A percentile compares a stretch with the other conserved stretches of the same genome.
phyloP scores from a whole-genome alignment of 805 yeast species.

The Brettanomyces naardenensis region DNA sequence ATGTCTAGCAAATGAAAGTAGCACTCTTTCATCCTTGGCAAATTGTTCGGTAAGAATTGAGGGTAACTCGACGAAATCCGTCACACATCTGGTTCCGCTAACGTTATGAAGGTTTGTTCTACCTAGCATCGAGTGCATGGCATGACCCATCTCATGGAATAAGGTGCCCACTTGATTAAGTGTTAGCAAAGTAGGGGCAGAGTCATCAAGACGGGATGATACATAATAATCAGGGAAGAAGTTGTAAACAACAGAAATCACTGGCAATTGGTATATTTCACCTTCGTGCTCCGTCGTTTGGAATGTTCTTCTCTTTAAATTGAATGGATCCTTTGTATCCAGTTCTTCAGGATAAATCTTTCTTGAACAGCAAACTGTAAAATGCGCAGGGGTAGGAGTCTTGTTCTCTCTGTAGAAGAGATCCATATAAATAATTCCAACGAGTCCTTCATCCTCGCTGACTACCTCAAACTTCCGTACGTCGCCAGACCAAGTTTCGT shows the following conservation, averaged over 20 bases:
- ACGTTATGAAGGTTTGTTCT: constrained; percentile 84
- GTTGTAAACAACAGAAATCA: constrained; percentile 83
- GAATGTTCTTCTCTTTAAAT: constrained; percentile 24
- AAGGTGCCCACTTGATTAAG: constrained; percentile 84
- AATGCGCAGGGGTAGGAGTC: constrained; percentile 86
- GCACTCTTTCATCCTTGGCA: constrained; percentile 72
- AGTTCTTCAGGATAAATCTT: constrained; percentile 53
- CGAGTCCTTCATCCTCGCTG: constrained; percentile 50
- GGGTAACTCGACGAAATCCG: constrained; percentile 95
- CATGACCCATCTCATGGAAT: constrained; percentile 99
- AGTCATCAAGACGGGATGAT: neutral
- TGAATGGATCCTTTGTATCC: constrained; percentile 29
- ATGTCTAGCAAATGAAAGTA: constrained; percentile 67
- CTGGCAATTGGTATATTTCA: constrained; percentile 70
- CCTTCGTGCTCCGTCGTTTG: constrained; percentile 34
- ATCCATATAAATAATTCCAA: constrained; percentile 85
- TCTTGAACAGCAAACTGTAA: constrained; percentile 92
- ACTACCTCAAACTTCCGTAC: constrained; percentile 77
- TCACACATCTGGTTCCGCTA: constrained; percentile 90
- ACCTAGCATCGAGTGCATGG: constrained; percentile 96
- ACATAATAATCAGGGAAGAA: constrained; percentile 37
- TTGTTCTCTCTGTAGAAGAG: constrained; percentile 71
- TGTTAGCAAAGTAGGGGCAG: constrained; percentile 44
- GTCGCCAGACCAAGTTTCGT: constrained; percentile 85
- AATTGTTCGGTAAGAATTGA: constrained; percentile 95